Evolutionary conservation across 2,329 filamentous ascomycete genomes (phyloP), one percentile per base, ranked within the genome.

Genomic region (Colletotrichum siamense): DNA sequence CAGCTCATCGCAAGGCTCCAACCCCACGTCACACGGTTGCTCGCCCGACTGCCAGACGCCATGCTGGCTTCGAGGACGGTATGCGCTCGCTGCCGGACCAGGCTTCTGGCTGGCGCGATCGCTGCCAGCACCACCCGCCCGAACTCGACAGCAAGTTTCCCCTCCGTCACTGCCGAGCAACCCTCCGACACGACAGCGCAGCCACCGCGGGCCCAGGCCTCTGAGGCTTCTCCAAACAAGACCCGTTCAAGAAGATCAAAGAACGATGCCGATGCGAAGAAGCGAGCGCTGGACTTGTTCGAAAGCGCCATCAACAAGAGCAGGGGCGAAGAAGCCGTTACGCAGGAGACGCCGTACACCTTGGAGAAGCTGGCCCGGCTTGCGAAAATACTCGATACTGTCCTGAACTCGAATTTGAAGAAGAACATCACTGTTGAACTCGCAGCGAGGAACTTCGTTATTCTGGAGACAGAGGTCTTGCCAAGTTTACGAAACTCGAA

Each of bases 51-150:
- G 63, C 36, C 61, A 66, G 49, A 61, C 77, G 77, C 69, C 66
- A 86, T 86, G 85, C 82, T 82, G 78, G 78, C 82, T 70, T 81
- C 85, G 71, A 80, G 84, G 71, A 80, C 81, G 44, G 79, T 82
- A 74, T 86, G 85, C 79, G 81, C 80, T 77, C 83, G 81, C 79
- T 86, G 85, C 78, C 81, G 77, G 26, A 71, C 59, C 22, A 76
- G 64, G 67, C 69, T 78, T 12, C 57, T 78, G 39, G 64, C 71
- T 32, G 52, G 59, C 39, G 64, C 75, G 28, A 49, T 68, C 18
- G 61, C 44, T 15, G 24, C 64, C 57, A 36, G 57, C n/a, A 30
- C 57, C 12, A 39, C 57, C 57, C 70, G 75, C n/a, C 57, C 67
- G 24, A 74, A 57, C n/a, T 78, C 75, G 71, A 78, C 77, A 22